Conservation (phyloP, 768 basidiomycete genomes). For the Boletus pseudopeckii region DNA sequence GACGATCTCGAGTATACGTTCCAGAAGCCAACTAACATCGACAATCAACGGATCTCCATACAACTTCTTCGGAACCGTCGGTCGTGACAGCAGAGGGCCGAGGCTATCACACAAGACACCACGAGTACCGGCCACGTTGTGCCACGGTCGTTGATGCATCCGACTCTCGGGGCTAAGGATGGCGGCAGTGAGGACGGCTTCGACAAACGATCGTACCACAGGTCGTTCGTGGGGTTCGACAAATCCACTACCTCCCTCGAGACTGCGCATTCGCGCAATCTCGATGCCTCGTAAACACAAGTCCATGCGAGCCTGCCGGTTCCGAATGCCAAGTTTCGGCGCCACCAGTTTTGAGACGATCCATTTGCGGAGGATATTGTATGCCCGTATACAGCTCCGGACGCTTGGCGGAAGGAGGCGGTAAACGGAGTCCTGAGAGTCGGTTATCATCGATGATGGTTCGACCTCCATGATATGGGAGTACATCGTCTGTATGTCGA, state of each 20-base stretch:
- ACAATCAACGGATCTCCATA: slow-evolving; percentile 56
- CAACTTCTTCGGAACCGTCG: slow-evolving; percentile 41
- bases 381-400: slow-evolving; percentile 74
- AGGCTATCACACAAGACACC: slow-evolving; percentile 63
- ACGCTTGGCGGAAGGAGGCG: slow-evolving; percentile 72
- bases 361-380: slow-evolving; percentile 77
- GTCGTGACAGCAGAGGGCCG: slow-evolving; percentile 50
- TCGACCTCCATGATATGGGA: slow-evolving; percentile 69
- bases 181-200: slow-evolving; percentile 72
- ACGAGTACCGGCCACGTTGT: slow-evolving; percentile 60
- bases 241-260: slow-evolving; percentile 37
- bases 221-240: slow-evolving; percentile 50
- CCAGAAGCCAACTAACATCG: slow-evolving; percentile 81
- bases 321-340: slow-evolving; percentile 57
- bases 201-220: slow-evolving; percentile 76
- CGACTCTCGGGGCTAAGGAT: slow-evolving; percentile 76
- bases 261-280: slow-evolving; percentile 60
- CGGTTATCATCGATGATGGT: slow-evolving; percentile 68
- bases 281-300: slow-evolving; percentile 69
- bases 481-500: slow-evolving; percentile 80
- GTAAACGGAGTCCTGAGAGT: slow-evolving; percentile 67
- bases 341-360: slow-evolving; percentile 65
- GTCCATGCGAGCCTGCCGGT: slow-evolving; percentile 72
- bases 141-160: slow-evolving; percentile 77
- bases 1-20: slow-evolving; percentile 77